Base-by-base conservation (phyloP, 306 rosid species). In the Prinsepia uniflora region DNA sequence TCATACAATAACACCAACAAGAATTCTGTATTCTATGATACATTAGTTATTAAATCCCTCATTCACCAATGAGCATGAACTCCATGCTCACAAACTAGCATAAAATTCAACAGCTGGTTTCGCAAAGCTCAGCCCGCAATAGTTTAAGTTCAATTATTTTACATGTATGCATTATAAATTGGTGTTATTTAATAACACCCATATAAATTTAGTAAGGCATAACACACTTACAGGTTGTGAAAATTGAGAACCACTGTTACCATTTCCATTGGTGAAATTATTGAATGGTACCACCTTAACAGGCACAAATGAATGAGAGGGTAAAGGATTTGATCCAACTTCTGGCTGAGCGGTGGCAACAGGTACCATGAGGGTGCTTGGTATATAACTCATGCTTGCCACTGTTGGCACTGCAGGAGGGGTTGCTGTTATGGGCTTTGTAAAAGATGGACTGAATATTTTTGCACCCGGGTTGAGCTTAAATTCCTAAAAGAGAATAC, bases 381-480 rank as follows among this genome's bases (percentile, higher is more conserved):
- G 88, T 54, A 92, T 44, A 78, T 84, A 86, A 67, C 85, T 76
- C 85, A 82, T 70, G 81, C 79, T 88, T 71, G 90, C 73, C 78
- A 80, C 79, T 62, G 88, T 74, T 70, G 90, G 90, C 76, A 81
- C 65, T 7, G 67, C 43, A 14, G 83, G 48, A 66, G 81, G 69
- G 75, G 74, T 60, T 67, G 81, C 71, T 74, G 86, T 22, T 20
- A 68, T 67, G 55, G 84, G 76, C 78, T 79, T 78, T 48, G 70
- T 78, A 65, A 72, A 72, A 18, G 96, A 86, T 36, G 98, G 96
- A 61, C 91, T 88, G 84, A 92, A 92, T 61, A 74, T 68, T 85
- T 90, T 86, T 79, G 98, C 98, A 11, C 81, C 87, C n/a, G 98
- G 96, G 49, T 92, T 88, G 80, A 92, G 96, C 87, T 87, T 92